These are phyloP conservation scores for Hippophae gyantsensis DNA, from an alignment of 306 rosid species.

Conservation along the genomic window DNA sequence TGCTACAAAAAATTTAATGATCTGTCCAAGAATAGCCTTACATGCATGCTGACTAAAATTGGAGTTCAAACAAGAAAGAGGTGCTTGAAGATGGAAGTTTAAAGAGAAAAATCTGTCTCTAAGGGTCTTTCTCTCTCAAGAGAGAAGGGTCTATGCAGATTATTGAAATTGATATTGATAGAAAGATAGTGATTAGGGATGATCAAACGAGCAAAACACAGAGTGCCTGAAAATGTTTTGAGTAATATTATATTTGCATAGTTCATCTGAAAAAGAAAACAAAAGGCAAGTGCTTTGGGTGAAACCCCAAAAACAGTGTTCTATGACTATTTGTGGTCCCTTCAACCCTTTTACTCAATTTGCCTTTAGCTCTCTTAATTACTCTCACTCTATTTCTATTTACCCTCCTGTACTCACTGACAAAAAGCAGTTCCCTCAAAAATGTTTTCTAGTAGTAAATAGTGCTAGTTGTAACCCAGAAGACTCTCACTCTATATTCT, in stretches of 20 bases:
- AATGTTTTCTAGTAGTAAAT: background rate
- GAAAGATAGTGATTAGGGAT: background rate
- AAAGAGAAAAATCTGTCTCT: no score
- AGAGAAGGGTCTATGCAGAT: no score
- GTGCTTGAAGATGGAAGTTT: background rate
- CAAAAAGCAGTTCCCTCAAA: no score
- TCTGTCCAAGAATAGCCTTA: no score
- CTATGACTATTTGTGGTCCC: slow-evolving; percentile 40
- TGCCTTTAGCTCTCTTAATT: slow-evolving; percentile 23
- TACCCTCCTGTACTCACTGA: no score
- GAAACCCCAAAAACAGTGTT: slow-evolving; percentile 63
- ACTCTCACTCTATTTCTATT: no score
- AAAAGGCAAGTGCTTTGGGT: slow-evolving; percentile 43
- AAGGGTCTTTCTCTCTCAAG: no score
- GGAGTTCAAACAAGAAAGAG: no score
- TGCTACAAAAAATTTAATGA: no score
- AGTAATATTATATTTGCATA: slow-evolving; percentile 32
- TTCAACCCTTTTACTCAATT: background rate
- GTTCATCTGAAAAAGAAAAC: slow-evolving; percentile 62
- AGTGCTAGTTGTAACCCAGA: slow-evolving; percentile 40
- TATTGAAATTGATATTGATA: background rate
- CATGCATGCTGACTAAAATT: no score
- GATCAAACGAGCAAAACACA: slow-evolving; percentile 1
- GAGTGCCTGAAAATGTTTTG: slow-evolving; percentile 28
- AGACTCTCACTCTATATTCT: background rate